Conservation (phyloP, 495 filamentous ascomycete genomes). For the Penicillium angulare region DNA sequence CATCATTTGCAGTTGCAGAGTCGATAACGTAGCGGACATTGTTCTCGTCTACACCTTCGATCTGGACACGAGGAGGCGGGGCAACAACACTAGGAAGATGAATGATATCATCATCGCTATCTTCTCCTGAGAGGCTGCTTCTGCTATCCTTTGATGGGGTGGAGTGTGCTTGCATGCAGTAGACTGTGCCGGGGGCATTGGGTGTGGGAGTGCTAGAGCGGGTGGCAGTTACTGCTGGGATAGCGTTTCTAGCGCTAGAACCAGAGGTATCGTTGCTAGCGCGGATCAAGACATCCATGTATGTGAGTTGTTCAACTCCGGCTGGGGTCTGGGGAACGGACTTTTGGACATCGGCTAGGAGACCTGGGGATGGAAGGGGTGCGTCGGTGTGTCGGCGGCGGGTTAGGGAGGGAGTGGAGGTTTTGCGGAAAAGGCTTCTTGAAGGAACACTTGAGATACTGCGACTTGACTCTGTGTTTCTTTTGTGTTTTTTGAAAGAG, state of each 20-base stretch:
- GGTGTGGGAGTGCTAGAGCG: neutral
- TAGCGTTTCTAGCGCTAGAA: no score
- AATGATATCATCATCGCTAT: slow-evolving; percentile 40
- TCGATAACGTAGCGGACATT: slow-evolving; percentile 37
- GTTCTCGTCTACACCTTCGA: slow-evolving; percentile 40
- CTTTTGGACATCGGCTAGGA: slow-evolving; percentile 26
- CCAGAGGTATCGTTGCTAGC: slow-evolving; percentile 9
- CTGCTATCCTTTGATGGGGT: slow-evolving; percentile 21
- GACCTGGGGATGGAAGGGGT: slow-evolving; percentile 31
- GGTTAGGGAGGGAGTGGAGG: slow-evolving; percentile 15
- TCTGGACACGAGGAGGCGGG: slow-evolving; percentile 28
- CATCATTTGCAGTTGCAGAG: slow-evolving; percentile 24
- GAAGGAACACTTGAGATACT: slow-evolving; percentile 36
- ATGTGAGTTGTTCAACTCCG: slow-evolving; percentile 30
- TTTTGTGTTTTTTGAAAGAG: slow-evolving; percentile 35
- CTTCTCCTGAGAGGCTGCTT: slow-evolving; percentile 24
- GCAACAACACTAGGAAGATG: slow-evolving; percentile 34
- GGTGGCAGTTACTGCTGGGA: neutral
- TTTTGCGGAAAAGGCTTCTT: slow-evolving; percentile 19
- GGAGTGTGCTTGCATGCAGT: slow-evolving; percentile 41
- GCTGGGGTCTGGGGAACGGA: neutral
- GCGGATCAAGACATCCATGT: slow-evolving; percentile 33
- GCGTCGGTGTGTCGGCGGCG: slow-evolving; percentile 45
- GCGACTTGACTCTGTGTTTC: slow-evolving; percentile 29
- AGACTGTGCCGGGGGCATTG: slow-evolving; percentile 19